phyloP scores from a whole-genome alignment of 2,329 filamentous ascomycete species.

The Biscogniauxia sp. region DNA sequence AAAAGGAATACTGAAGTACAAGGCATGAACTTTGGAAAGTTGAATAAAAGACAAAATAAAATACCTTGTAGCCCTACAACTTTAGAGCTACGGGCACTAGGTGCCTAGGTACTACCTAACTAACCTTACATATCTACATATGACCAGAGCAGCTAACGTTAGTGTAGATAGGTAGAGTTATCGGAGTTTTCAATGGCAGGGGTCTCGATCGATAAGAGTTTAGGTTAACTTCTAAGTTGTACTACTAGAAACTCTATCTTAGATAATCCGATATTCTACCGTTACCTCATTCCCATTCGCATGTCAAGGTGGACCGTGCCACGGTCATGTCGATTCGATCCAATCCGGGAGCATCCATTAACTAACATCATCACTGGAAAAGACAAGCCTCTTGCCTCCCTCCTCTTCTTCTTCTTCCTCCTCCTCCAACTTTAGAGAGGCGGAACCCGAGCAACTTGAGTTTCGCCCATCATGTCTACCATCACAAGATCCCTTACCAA shows the following conservation, averaged over 20 bases:
- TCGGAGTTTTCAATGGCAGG: background rate
- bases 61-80: background rate
- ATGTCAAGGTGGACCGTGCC: background rate
- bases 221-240: too few relatives aligned
- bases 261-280: background rate
- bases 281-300: background rate
- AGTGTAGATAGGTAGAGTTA: background rate
- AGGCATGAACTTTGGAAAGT: background rate
- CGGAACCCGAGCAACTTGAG: constrained; percentile 30
- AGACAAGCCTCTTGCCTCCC: background rate
- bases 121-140: too few relatives aligned
- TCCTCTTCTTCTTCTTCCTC: background rate
- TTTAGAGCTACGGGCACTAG: too few relatives aligned
- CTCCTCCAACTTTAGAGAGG: constrained; percentile 6
- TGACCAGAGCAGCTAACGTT: too few relatives aligned
- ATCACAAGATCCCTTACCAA: constrained; percentile 82
- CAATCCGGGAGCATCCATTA: background rate
- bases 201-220: background rate
- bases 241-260: too few relatives aligned
- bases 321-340: background rate
- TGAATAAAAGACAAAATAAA: background rate
- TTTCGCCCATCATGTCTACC: constrained; percentile 75
- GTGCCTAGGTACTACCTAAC: too few relatives aligned
- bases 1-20: background rate
- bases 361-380: constrained; percentile 3